Evolutionary conservation across 129 eudicot species (phyloP).

Genomic region (Logfia minima): DNA sequence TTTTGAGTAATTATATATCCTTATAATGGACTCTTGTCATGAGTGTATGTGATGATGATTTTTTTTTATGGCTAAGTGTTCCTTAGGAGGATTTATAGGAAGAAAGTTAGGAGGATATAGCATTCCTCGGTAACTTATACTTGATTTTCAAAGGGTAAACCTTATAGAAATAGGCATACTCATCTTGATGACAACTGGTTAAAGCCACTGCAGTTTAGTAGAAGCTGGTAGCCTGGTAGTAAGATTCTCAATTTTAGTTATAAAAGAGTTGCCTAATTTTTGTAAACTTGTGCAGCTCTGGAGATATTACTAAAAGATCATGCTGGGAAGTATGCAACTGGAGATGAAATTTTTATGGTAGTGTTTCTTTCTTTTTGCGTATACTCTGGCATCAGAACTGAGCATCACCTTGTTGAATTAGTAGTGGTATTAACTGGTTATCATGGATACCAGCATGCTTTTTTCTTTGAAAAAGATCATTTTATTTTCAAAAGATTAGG

Average conservation of each 20-base stretch:
- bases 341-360: constrained; percentile 79
- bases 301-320: constrained; percentile 56
- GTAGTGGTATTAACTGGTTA: neutral
- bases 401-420: neutral
- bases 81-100: no score
- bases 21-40: neutral
- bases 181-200: no score
- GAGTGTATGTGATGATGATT: no score
- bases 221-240: constrained; percentile 17
- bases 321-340: constrained; percentile 86
- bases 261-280: constrained; percentile 12
- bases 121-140: no score
- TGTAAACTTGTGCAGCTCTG: constrained; percentile 45
- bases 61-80: no score
- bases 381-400: neutral
- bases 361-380: constrained; percentile 8
- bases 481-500: neutral
- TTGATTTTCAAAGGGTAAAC: no score
- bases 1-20: neutral
- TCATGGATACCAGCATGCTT: neutral
- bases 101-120: no score
- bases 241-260: neutral
- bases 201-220: neutral
- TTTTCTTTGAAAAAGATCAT: neutral
- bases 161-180: no score